Base-by-base conservation (phyloP, 2,329 filamentous ascomycete genomes). In the Sporothrix humicola region DNA sequence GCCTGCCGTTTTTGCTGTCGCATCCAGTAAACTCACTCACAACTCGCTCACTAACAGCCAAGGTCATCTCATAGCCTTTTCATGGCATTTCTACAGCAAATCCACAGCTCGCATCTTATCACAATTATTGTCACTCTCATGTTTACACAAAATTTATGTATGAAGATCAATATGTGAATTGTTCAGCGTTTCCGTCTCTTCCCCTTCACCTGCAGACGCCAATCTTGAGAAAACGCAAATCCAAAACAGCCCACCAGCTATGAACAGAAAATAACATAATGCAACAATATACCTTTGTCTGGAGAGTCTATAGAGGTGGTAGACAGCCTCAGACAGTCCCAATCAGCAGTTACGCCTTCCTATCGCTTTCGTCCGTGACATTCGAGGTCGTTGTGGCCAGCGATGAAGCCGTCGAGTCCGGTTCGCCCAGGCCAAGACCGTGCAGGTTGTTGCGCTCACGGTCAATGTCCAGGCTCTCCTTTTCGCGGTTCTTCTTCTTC, bases 401-500 rank as follows among this genome's bases (percentile, higher is more conserved):
- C 13, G 75, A 77, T 2, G 74, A 74, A n/a, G 52, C 59, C 9
- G 70, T 73, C 48, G 73, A 73, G 8, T 76, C 76, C 13, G 73
- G 74, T 54, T 77, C 76, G n/a, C 69, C 71, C 23, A 71, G 66
- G 15, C 65, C 72, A 23, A 63, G 71, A n/a, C 72, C 58, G 44
- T 48, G n/a, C 13, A 73, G 58, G 59, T 52, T 72, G 50, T 56
- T 20, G 72, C 76, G 77, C 20, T 82, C 80, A 72, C 82, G 79
- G 54, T 89, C 88, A 37, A 86, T 78, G 63, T 90, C 88, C 76
- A 87, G 77, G 76, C 86, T 87, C 77, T 88, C 87, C 81, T 86
- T 88, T 61, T 88, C 86, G 77, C 85, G 87, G 76, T 84, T 86
- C 80, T 87, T 89, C 82, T 89, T 89, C 81, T 88, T 89, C 79